Conservation (phyloP, 768 basidiomycete species). For the Fistulinella prunicolor region DNA sequence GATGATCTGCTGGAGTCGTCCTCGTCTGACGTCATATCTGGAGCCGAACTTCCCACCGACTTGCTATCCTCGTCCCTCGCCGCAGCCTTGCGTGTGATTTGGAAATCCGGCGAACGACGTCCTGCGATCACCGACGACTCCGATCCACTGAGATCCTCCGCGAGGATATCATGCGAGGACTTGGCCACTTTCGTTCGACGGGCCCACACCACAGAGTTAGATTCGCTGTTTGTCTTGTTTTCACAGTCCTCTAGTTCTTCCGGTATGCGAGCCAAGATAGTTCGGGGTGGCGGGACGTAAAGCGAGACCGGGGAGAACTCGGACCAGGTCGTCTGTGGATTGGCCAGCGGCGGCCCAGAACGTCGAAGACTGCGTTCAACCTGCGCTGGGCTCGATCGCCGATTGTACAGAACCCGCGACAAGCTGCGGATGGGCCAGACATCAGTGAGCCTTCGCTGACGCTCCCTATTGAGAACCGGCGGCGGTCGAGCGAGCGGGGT, state of each 20-base stretch:
- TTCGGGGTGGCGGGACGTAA: constrained; percentile 20
- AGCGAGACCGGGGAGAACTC: constrained; percentile 22
- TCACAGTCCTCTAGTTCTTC: constrained; percentile 27
- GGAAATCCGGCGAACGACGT: neutral
- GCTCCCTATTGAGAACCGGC: constrained; percentile 10
- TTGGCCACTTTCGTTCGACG: neutral
- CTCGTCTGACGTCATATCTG: constrained; percentile 26
- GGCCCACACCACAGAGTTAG: constrained; percentile 1
- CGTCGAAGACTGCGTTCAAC: neutral
- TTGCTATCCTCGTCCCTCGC: constrained; percentile 15
- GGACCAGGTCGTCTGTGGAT: constrained; percentile 30
- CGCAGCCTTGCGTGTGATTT: neutral
- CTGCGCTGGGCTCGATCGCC: constrained; percentile 5
- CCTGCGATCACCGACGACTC: neutral
- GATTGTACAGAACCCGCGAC: constrained; percentile 11
- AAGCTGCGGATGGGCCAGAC: constrained; percentile 23
- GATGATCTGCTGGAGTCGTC: constrained; percentile 24
- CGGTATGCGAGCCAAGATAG: constrained; percentile 25
- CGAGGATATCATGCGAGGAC: neutral
- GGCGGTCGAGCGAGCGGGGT: constrained; percentile 14
- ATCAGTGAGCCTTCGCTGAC: constrained; percentile 12
- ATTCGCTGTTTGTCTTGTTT: constrained; percentile 21
- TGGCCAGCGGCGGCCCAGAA: neutral
- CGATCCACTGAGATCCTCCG: neutral
- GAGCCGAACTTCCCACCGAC: constrained; percentile 19